Base-by-base conservation (phyloP, 2,329 filamentous ascomycete species). In the Alternaria sp. region DNA sequence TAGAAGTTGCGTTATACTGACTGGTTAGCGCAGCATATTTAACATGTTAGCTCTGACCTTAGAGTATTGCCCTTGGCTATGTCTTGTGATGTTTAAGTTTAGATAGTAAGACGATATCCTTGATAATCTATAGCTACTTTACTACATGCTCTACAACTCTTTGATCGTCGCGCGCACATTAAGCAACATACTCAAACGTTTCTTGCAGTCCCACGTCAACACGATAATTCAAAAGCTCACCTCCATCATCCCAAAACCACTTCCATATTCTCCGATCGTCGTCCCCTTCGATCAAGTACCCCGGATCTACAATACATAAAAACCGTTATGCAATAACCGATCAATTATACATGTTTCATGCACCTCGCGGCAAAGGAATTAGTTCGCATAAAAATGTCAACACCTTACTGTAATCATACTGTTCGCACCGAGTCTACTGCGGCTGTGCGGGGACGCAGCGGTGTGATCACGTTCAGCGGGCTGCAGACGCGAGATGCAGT, bases 21-120 rank as follows among this genome's bases (percentile, higher is more conserved):
- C 1, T 32, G 15, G 2, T 32, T 3, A 8, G 8, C 0, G 30
- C 0, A 15, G 12, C 4, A 1, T 32, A 8, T 1, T 32, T 3
- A 2, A 32, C 30, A 32, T 15, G 6, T 4, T 32, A 6, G 6
- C 1, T 1, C 3, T 32, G 0, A 7, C 6, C 30, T 32, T 15
- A 4, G 30, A 4, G 30, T 8, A 32, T 32, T 15, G 13, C 1
- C 13, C 12, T 15, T 15, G 0, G 6, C 8, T 6, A 1, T 32
- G 30, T 15, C 13, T 15, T 32, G 30, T 15, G 13, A 32, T 6
- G 3, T 32, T 4, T 5, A 32, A 3, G 12, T 15, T 13, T 2
- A 5, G 30, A 1, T 1, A 12, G 12, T 32, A 12, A 32, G 30
- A 3, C 30, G 12, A 1, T 7, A 32, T 32, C 30, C 30, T 32